Conservation (phyloP, 1,284 basidiomycete genomes). For the Trametes sp. region DNA sequence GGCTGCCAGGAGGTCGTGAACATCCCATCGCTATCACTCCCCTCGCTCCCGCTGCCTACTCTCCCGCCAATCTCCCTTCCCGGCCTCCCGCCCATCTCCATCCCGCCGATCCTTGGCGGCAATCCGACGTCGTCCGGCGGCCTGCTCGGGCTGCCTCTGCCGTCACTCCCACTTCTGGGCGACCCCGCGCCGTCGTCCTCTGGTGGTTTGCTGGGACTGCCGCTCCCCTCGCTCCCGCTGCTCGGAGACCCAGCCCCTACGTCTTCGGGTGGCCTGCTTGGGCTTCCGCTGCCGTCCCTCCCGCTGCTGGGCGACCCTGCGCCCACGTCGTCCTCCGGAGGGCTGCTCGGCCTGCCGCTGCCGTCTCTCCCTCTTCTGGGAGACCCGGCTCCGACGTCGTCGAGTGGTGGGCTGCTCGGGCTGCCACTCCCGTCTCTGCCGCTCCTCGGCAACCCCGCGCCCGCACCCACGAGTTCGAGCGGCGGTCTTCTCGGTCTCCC, state of each 20-base stretch:
- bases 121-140: background rate
- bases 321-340: background rate
- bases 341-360: background rate
- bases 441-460: background rate
- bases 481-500: too few species aligned
- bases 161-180: background rate
- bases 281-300: background rate
- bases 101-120: background rate
- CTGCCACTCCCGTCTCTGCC: background rate
- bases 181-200: background rate
- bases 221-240: background rate
- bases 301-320: background rate
- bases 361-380: slow-evolving; percentile 1
- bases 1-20: slow-evolving; percentile 14
- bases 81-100: background rate
- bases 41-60: slow-evolving; percentile 10
- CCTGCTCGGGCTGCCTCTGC: background rate
- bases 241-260: background rate
- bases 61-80: background rate
- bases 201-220: background rate
- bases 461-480: background rate
- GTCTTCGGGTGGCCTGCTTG: background rate
- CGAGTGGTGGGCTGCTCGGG: background rate
- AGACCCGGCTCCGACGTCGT: background rate
- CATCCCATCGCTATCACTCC: slow-evolving; percentile 5